phyloP scores from a whole-genome alignment of 2,329 filamentous ascomycete species.

The Teratosphaeria destructans region DNA sequence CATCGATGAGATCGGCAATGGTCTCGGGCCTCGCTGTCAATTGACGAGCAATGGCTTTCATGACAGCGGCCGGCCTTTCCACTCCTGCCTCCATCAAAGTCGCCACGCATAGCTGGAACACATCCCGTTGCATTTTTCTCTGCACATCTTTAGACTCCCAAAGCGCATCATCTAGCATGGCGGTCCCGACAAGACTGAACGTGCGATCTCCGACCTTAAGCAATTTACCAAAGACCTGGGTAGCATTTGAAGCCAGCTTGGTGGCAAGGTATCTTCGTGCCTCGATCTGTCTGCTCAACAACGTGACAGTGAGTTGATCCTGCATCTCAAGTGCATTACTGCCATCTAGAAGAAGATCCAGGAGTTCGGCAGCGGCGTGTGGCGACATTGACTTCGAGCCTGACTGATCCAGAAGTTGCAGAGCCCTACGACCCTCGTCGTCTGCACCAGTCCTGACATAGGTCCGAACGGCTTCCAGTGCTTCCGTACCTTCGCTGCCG shows the following conservation, averaged over 20 bases:
- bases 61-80: conserved; percentile 53
- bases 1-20: conserved; percentile 61
- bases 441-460: conserved; percentile 24
- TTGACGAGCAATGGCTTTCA: conserved; percentile 50
- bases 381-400: conserved; percentile 12
- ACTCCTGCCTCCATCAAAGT: conserved; percentile 84
- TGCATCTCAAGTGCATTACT: conserved; percentile 22
- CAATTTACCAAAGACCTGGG: conserved; percentile 33
- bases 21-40: conserved; percentile 41
- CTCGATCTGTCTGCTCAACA: conserved; percentile 19
- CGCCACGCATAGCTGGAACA: conserved; percentile 69
- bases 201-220: conserved; percentile 37
- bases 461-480: conserved; percentile 10
- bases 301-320: conserved; percentile 29
- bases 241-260: conserved; percentile 29
- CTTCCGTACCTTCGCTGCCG: conserved; percentile 16
- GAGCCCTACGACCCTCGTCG: conserved; percentile 31
- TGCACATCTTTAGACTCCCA: conserved; percentile 35
- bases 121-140: conserved; percentile 42
- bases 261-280: conserved; percentile 32
- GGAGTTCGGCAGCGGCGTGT: conserved; percentile 30
- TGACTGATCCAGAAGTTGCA: conserved; percentile 19
- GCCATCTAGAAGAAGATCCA: conserved; percentile 33
- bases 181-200: conserved; percentile 33
- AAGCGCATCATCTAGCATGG: conserved; percentile 31